A percentile compares a stretch with the other conserved stretches of the same genome.
These are phyloP conservation scores for Antarctomyces pellizariae DNA, from an alignment of 495 filamentous ascomycete genomes.

Conservation along the genomic window DNA sequence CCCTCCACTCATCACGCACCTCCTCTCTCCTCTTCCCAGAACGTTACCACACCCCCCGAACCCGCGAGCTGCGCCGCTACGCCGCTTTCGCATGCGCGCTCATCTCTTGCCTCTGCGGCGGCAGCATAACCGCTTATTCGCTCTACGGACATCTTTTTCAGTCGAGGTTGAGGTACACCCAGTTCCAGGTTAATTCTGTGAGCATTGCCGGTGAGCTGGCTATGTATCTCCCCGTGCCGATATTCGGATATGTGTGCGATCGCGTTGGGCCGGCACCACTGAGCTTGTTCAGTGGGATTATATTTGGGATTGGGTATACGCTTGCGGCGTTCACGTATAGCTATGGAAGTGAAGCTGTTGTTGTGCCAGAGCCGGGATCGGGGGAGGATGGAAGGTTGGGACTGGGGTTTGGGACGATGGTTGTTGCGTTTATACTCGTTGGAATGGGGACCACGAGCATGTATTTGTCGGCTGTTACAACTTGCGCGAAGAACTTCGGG, in stretches of 20 bases:
- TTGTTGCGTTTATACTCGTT: conserved; percentile 55
- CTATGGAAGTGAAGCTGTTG: conserved; percentile 28
- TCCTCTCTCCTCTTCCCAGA: no score
- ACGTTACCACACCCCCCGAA: no score
- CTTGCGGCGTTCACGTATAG: conserved; percentile 61
- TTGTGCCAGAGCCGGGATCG: conserved; percentile 6
- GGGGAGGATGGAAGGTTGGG: conserved; percentile 16
- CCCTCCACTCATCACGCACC: no score
- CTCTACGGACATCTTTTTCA: conserved; percentile 81
- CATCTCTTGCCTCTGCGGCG: conserved; percentile 40
- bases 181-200: conserved; percentile 76
- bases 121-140: conserved; percentile 70
- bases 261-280: conserved; percentile 56
- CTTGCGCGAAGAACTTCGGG: conserved; percentile 94
- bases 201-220: conserved; percentile 63
- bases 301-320: conserved; percentile 65
- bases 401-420: conserved; percentile 66
- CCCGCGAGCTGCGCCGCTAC: no score
- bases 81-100: conserved; percentile 10
- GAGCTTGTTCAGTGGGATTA: conserved; percentile 38
- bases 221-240: conserved; percentile 70
- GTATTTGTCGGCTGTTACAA: conserved; percentile 73
- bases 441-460: conserved; percentile 67
- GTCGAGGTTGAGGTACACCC: conserved; percentile 58
- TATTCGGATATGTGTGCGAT: conserved; percentile 84